Conservation (phyloP, 2,329 filamentous ascomycete species). For the Alternaria ethzedia region DNA sequence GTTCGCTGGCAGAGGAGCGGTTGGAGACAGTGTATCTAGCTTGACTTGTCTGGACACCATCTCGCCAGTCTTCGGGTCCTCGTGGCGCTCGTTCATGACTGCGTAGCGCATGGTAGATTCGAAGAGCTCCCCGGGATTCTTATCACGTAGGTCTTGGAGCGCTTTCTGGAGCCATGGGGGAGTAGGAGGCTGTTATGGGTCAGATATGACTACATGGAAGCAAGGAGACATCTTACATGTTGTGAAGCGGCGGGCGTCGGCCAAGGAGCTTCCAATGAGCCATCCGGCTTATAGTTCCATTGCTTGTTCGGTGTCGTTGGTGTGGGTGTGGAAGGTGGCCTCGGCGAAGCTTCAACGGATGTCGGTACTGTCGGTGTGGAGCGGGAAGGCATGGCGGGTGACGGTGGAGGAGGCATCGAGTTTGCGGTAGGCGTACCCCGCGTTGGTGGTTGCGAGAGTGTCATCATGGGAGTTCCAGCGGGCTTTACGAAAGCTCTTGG, state of each 20-base stretch:
- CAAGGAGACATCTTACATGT: constrained; percentile 61
- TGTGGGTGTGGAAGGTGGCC: constrained; percentile 47
- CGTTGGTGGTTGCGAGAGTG: constrained; percentile 55
- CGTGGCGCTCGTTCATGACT: constrained; percentile 68
- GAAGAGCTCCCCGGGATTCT: constrained; percentile 82
- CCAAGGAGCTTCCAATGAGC: constrained; percentile 69
- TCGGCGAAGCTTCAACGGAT: constrained; percentile 39
- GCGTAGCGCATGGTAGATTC: constrained; percentile 92
- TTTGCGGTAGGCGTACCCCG: constrained; percentile 59
- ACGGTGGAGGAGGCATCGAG: constrained; percentile 63
- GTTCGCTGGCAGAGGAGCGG: constrained; percentile 64
- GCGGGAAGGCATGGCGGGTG: constrained; percentile 51
- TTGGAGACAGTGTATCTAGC: constrained; percentile 53
- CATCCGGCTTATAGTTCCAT: constrained; percentile 52
- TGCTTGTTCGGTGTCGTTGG: constrained; percentile 40
- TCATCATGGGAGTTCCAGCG: constrained; percentile 54
- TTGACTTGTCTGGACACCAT: constrained; percentile 58
- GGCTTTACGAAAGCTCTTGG: constrained; percentile 52
- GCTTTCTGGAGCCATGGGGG: constrained; percentile 84
- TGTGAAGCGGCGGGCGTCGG: constrained; percentile 65
- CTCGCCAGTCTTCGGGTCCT: constrained; percentile 63
- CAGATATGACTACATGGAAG: constrained; percentile 9
- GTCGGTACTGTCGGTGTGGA: constrained; percentile 33
- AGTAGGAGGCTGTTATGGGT: constrained; percentile 71
- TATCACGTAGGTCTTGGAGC: constrained; percentile 71